Conservation (phyloP, 2,329 filamentous ascomycete species). For the Beauveria asiatica region DNA sequence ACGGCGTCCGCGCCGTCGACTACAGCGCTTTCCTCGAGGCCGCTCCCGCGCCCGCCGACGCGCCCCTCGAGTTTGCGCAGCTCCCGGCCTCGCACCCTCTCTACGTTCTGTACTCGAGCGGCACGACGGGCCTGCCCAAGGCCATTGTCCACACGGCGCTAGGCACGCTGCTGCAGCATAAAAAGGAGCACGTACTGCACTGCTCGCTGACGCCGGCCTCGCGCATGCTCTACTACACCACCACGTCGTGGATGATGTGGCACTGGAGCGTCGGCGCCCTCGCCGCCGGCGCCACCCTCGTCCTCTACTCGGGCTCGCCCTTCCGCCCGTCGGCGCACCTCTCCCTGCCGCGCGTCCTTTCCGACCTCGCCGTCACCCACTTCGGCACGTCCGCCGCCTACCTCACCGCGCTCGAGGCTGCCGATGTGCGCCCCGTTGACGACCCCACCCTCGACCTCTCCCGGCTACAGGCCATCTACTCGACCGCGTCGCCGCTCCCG, state of each 20-base stretch:
- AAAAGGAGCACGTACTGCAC: conserved; percentile 89
- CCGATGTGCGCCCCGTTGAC: conserved; percentile 48
- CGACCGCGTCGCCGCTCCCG: conserved; percentile 83
- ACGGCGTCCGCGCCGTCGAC: conserved; percentile 33
- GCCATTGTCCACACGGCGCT: conserved; percentile 89
- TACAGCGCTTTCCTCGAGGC: conserved; percentile 37
- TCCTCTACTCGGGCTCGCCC: conserved; percentile 88
- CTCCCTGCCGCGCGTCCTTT: conserved; percentile 74
- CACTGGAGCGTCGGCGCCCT: conserved; percentile 89
- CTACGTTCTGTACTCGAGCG: conserved; percentile 89
- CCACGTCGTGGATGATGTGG: conserved; percentile 99
- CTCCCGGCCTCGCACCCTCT: conserved; percentile 79
- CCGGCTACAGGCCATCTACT: conserved; percentile 77
- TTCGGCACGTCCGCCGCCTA: conserved; percentile 95
- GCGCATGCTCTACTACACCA: conserved; percentile 86
- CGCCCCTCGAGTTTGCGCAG: conserved; percentile 58
- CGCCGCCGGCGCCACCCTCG: conserved; percentile 70
- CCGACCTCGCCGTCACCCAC: conserved; percentile 75
- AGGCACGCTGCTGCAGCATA: conserved; percentile 89
- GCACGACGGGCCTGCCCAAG: conserved; percentile 81
- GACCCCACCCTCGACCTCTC: conserved; percentile 49
- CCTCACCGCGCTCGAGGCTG: conserved; percentile 81
- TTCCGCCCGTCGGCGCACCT: conserved; percentile 73
- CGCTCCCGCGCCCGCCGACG: conserved; percentile 33
- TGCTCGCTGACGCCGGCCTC: conserved; percentile 67